Percentiles rank a stretch among this genome's conserved stretches.
Conservation (phyloP, 2,329 filamentous ascomycete species). For the Gnomoniopsis smithogilvyi region DNA sequence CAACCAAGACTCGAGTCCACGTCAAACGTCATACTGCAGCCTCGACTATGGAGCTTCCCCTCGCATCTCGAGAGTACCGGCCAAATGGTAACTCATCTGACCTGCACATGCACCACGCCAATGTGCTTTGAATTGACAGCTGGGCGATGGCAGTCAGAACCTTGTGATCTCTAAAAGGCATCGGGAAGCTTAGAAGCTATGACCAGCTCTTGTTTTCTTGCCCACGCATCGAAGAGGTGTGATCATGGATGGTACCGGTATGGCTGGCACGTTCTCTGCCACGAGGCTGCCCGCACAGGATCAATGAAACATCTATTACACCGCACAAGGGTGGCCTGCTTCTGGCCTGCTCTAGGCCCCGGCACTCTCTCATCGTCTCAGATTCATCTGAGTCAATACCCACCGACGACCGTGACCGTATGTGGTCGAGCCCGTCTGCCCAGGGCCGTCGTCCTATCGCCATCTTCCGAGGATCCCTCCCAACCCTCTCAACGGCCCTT, state of each 20-base stretch:
- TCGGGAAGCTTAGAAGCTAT: background rate
- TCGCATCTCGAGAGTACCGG: background rate
- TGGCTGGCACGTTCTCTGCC: slow-evolving; percentile 7
- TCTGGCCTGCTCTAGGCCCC: background rate
- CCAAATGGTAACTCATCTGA: slow-evolving; percentile 1
- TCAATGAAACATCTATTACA: slow-evolving; percentile 11
- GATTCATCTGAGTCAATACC: slow-evolving; percentile 18
- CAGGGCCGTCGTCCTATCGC: background rate
- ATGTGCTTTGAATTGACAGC: background rate
- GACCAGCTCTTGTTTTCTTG: background rate
- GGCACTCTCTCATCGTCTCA: slow-evolving; percentile 8
- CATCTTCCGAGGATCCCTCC: background rate
- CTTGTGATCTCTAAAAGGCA: too few relatives aligned
- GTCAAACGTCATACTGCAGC: slow-evolving; percentile 19
- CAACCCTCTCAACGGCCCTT: background rate
- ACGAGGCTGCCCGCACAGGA: slow-evolving; percentile 10
- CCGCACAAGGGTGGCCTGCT: slow-evolving; percentile 2
- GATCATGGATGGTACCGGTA: background rate
- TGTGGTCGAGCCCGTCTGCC: background rate
- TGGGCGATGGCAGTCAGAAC: background rate
- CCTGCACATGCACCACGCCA: background rate
- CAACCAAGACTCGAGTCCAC: slow-evolving; percentile 14
- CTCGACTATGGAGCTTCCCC: background rate
- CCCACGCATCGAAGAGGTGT: background rate
- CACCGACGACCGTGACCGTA: background rate